A percentile compares a stretch with the other conserved stretches of the same genome.
phyloP scores from a whole-genome alignment of 2,329 filamentous ascomycete genomes.

The Phialophora chinensis region DNA sequence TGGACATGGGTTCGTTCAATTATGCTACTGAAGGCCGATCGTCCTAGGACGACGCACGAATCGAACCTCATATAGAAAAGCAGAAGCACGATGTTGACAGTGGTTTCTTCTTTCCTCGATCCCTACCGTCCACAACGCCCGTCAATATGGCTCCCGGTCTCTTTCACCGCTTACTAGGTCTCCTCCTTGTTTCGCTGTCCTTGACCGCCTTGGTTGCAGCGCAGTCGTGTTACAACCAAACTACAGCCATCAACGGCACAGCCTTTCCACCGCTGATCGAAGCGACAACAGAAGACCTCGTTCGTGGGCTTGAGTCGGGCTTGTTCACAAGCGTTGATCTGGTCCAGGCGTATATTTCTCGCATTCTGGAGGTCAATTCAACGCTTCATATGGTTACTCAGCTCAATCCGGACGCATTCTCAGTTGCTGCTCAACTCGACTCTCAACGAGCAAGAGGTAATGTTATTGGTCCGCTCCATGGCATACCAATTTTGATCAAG shows the following conservation, averaged over 20 bases:
- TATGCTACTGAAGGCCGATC: neutral
- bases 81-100: neutral
- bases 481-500: constrained; percentile 70
- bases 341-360: constrained; percentile 60
- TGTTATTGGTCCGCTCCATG: constrained; percentile 63
- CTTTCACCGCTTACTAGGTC: constrained; percentile 2
- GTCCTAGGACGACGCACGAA: neutral
- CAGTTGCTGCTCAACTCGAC: constrained; percentile 58
- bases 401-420: constrained; percentile 61
- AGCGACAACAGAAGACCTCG: constrained; percentile 59
- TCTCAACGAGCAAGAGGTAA: constrained; percentile 55
- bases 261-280: constrained; percentile 53
- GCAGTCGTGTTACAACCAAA: constrained; percentile 26
- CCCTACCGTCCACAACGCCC: neutral
- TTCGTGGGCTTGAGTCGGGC: constrained; percentile 55
- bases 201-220: constrained; percentile 14
- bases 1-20: constrained; percentile 4
- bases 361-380: constrained; percentile 60
- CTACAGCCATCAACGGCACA: constrained; percentile 33
- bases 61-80: constrained; percentile 1
- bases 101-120: neutral
- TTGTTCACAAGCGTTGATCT: constrained; percentile 65
- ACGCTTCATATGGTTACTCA: constrained; percentile 61
- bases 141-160: constrained; percentile 9
- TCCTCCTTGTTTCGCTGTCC: constrained; percentile 14